Conservation (phyloP, 257 asterid species). For the Solanum bulbocastanum region DNA sequence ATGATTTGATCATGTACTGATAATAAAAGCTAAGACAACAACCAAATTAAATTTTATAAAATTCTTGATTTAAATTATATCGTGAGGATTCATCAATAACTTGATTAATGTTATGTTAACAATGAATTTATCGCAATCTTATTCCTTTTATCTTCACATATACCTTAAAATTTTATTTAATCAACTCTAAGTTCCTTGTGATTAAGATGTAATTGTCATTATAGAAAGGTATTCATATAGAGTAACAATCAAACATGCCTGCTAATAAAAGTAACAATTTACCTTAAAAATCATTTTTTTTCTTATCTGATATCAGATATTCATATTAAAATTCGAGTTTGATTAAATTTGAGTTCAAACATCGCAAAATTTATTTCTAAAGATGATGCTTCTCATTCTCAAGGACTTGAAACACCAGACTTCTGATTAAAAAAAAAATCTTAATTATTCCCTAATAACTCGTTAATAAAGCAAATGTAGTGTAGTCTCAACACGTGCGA, state of each 20-base stretch:
- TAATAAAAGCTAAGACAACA: background rate
- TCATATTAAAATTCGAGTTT: background rate
- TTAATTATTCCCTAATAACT: background rate
- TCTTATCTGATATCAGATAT: background rate
- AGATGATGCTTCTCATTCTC: background rate
- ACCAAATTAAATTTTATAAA: background rate
- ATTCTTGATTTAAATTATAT: background rate
- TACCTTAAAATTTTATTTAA: background rate
- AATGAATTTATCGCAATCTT: background rate
- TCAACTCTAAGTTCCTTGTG: background rate
- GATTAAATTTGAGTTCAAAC: background rate
- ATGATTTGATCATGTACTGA: background rate
- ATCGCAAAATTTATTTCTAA: background rate
- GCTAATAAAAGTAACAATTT: background rate
- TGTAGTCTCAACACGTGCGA: background rate
- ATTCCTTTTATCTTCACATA: background rate
- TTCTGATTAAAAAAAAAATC: accelerated
- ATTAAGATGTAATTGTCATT: background rate
- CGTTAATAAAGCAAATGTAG: background rate
- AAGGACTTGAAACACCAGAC: accelerated
- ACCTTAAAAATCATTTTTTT: background rate
- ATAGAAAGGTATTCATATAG: background rate
- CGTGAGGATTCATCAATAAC: background rate
- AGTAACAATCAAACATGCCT: background rate
- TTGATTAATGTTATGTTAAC: background rate